phyloP scores from a whole-genome alignment of 768 basidiomycete species.

The Gymnopilus junonius region DNA sequence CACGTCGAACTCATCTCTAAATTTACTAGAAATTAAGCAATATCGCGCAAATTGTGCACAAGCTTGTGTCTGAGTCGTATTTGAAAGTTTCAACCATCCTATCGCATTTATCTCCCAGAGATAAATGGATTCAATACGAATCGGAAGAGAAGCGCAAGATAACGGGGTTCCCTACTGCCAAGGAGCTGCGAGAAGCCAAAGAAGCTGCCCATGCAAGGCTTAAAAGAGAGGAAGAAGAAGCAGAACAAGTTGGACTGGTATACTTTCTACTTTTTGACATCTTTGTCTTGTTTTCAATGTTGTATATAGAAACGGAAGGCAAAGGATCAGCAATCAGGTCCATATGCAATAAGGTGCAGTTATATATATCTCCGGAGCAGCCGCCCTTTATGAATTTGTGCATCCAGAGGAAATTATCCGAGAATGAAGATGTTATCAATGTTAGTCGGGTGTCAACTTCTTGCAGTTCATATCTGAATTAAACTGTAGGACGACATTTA shows the following conservation, averaged over 20 bases:
- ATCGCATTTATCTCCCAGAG: constrained; percentile 79
- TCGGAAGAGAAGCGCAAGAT: constrained; percentile 78
- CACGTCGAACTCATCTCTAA: not conserved
- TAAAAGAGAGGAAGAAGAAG: constrained; percentile 73
- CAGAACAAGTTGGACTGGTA: constrained; percentile 75
- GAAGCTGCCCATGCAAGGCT: constrained; percentile 66
- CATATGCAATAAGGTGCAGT: constrained; percentile 60
- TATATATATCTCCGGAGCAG: not conserved
- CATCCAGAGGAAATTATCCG: constrained; percentile 48
- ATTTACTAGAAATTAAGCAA: constrained; percentile 31
- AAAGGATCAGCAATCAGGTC: constrained; percentile 46
- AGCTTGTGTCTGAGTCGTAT: constrained; percentile 74
- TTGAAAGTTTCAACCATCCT: constrained; percentile 79
- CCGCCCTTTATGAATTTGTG: not conserved
- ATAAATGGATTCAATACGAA: constrained; percentile 82
- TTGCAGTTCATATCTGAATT: constrained; percentile 11
- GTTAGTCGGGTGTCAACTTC: constrained; percentile 42
- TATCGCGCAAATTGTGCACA: constrained; percentile 68
- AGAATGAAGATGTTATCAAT: constrained; percentile 67
- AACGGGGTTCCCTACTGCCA: constrained; percentile 77
- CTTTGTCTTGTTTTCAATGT: not conserved
- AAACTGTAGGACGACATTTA: constrained; percentile 63
- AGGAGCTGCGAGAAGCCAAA: constrained; percentile 75
- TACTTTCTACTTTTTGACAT: constrained; percentile 22
- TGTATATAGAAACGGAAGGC: constrained; percentile 62